Evolutionary conservation across 345 rosid genomes (phyloP).

Genomic region (Ceriops zippeliana): DNA sequence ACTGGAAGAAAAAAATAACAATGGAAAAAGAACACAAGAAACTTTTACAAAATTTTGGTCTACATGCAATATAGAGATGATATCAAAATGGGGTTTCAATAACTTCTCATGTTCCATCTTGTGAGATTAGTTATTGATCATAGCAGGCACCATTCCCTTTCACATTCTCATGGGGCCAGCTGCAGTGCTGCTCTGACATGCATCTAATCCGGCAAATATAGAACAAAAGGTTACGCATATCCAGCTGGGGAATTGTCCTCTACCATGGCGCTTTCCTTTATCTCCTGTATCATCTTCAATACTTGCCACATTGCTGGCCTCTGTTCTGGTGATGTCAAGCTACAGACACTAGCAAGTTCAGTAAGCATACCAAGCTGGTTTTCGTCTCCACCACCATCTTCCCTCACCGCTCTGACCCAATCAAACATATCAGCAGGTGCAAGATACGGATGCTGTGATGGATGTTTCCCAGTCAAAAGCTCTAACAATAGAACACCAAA

Average conservation of each 20-base stretch:
- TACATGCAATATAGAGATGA: too few species aligned
- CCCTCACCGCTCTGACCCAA: constrained; percentile 78
- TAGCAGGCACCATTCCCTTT: too few species aligned
- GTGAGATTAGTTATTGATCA: too few species aligned
- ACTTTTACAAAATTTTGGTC: too few species aligned
- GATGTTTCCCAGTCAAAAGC: constrained; percentile 45
- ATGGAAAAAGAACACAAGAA: too few species aligned
- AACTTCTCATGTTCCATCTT: too few species aligned
- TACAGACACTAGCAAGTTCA: constrained; percentile 79
- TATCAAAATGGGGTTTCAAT: too few species aligned
- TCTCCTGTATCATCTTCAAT: constrained; percentile 74
- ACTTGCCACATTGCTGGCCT: constrained; percentile 91
- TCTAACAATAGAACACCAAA: constrained; percentile 1
- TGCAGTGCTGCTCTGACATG: neutral
- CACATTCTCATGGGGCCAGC: too few species aligned
- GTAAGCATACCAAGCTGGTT: constrained; percentile 70
- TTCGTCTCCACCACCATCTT: constrained; percentile 49
- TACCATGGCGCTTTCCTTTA: constrained; percentile 56
- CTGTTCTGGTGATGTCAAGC: constrained; percentile 83
- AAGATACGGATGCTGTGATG: neutral
- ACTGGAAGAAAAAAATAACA: too few species aligned
- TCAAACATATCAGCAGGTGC: constrained; percentile 66
- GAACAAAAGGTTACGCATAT: constrained; percentile 7
- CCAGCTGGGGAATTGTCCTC: constrained; percentile 38
- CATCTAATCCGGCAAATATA: neutral